These are phyloP conservation scores for Peronosclerospora sorghi DNA, from an alignment of 352 stramenopile genomes.

Conservation along the genomic window DNA sequence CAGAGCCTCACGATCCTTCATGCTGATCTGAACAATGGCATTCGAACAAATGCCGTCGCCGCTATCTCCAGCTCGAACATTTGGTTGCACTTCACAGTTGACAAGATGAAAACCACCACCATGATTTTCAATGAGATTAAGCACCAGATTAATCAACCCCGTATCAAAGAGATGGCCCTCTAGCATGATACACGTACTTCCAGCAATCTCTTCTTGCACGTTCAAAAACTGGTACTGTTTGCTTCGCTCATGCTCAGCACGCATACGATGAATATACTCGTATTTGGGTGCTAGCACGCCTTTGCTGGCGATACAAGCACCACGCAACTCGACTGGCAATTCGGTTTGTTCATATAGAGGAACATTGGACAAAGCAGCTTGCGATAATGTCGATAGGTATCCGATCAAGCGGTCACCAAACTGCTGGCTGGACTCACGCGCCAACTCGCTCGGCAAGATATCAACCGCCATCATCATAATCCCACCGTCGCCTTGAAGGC, in stretches of 20 bases:
- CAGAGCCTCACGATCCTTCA: slow-evolving; percentile 61
- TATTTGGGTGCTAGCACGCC: slow-evolving; percentile 81
- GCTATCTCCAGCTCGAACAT: slow-evolving; percentile 32
- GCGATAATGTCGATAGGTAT: slow-evolving; percentile 63
- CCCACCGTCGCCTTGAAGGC: slow-evolving; percentile 37
- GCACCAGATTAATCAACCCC: slow-evolving; percentile 91
- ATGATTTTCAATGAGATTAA: slow-evolving; percentile 89
- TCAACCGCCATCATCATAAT: slow-evolving; percentile 93
- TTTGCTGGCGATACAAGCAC: slow-evolving; percentile 87
- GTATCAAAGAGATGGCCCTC: slow-evolving; percentile 94
- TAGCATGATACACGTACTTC: slow-evolving; percentile 70
- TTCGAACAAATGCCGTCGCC: slow-evolving; percentile 37
- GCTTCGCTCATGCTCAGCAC: slow-evolving; percentile 67
- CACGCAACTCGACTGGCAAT: slow-evolving; percentile 67
- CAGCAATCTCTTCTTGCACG: slow-evolving; percentile 61
- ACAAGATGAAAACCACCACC: slow-evolving; percentile 84
- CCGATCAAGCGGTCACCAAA: slow-evolving; percentile 90
- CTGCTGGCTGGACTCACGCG: slow-evolving; percentile 89
- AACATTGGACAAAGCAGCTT: slow-evolving; percentile 37
- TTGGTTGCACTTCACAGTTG: slow-evolving; percentile 84
- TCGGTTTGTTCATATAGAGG: slow-evolving; percentile 38
- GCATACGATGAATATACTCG: slow-evolving; percentile 89
- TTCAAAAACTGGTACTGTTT: slow-evolving; percentile 51
- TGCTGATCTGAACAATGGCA: slow-evolving; percentile 75
- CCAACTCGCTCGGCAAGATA: slow-evolving; percentile 92